Base-by-base conservation (phyloP, 768 basidiomycete genomes). In the Hypholoma sublateritium region DNA sequence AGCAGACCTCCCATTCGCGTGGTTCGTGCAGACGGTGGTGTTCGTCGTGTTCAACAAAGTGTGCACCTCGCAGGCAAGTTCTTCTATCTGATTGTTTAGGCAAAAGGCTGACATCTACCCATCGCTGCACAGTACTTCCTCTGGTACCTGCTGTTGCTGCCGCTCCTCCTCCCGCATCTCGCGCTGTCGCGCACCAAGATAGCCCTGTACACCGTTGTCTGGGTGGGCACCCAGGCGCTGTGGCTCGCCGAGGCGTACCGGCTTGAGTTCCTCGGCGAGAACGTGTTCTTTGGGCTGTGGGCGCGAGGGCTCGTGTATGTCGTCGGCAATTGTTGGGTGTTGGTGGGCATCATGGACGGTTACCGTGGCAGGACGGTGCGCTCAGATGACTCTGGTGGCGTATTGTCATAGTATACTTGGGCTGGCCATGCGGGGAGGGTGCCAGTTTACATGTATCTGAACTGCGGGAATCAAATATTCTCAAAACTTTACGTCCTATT, bases 1-100 rank as follows among this genome's bases (percentile, higher is more conserved):
- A 44, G 70, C 76, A 14, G 84, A 93, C 63, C 76, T 98, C 3
- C 79, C 85, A 7, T 89, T 95, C 61, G 79, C 89, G 3, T 96
- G 92, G 91, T 94, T 97, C 67, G 79, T 95, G 12, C 95, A 98
- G 72, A 98, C 97, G 2, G 81, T 81, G 36, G 74, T 82, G 0
- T 98, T 99, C 65, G 95, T 98, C n/a, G 73, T 93, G 7, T 96
- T 98, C 77, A 99, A 98, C 71, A 95, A 96, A 71, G 97, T 99
- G 50, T 97, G 95, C 81, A 99, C 97, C 0, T 97, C 95, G 0
- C 94, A 96, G 80, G 93, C 91, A 62, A 48, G 60, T 43, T n/a
- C 7, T 39, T 12, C 11, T 25, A 28, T 47, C 9, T 28, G 11
- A n/a, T 45, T 28, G 7, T 42, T 11, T 17, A 25, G 13, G 22